Base-by-base conservation (phyloP, 345 rosid species). In the Isatis tinctoria region DNA sequence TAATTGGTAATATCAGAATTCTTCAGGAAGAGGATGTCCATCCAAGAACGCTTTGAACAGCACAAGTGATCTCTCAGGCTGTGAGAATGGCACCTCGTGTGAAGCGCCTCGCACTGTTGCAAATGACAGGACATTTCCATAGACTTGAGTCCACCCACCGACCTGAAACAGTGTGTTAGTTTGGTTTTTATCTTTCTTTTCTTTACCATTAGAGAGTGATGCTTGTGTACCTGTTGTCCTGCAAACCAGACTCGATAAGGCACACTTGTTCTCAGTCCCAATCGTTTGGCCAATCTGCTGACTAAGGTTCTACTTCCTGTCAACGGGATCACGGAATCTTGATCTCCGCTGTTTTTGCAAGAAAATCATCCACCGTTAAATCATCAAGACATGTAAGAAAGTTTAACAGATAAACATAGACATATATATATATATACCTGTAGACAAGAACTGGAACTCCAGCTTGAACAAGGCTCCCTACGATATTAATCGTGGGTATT, bases 121-220 rank as follows among this genome's bases (percentile, higher is more conserved):
- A 84, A 89, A 93, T 2, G 98, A 85, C 64, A 93, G 78, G 61
- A 88, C 70, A 58, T 87, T 75, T 5, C 92, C 92, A 66, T 91
- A 88, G 71, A 88, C 98, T 77, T 94, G 97, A 78, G 97, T 94
- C 98, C 98, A 94, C 39, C 98, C 97, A 28, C 98, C 98, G 26
- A 93, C 98, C 98, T 93, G 69, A 30, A 65, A 77, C 56, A 58
- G 57, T 28, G 16, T 58, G 67, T 65, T 70, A 64, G 24, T 70
- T 47, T 47, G 28, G n/a, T 49, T 66, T 48, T 36, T 30, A 17
- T 63, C 16, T 20, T 43, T 58, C 45, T 49, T 56, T 30, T 59
- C 11, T 0, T 6, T 30, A 44, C n/a, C 37, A 36, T 22, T 7
- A 20, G 43, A 28, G 43, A 39, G 8, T 41, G 62, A 13, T 73